Base-by-base conservation (phyloP, 192 early-diverging fungal genomes). In the Coemansia sp. region DNA sequence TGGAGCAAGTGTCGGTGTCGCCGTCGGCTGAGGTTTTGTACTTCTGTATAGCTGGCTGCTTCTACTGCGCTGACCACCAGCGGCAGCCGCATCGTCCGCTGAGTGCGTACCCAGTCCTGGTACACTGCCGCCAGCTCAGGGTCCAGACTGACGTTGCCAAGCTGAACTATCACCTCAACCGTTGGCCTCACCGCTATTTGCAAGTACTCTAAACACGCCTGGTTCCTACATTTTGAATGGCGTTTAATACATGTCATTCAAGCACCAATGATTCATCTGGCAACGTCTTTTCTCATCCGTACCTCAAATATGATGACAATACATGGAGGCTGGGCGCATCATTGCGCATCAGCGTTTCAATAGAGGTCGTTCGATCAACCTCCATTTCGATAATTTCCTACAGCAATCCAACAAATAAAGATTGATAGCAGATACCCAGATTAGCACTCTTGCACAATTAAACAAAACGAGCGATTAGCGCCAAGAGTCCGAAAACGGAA, bases 21-120 rank as follows among this genome's bases (percentile, higher is more conserved):
- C 62, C 75, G 69, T 6, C 75, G 69, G 59, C 75, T 78, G 29
- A 78, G 70, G 56, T 78, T 78, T 53, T 78, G 75, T 51, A 78
- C 75, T 55, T 78, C 75, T 3, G 75, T 78, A 56, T 78, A 78
- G 49, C 69, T 60, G 3, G 75, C 75, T 6, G 75, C 75, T 17
- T 78, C 75, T 3, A 72, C 69, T 1, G 62, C 61, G 39, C 75
- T 66, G 12, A 69, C 75, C 0, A 78, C 69, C 0, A 51, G 63
- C 4, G 75, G 57, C 47, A 78, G 50, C 0, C 67, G 50, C 21
- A 51, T 55, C 19, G 38, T 25, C 7, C 26, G 49, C 10, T 72
- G 70, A 9, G 70, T 63, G 55, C 70, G 69, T 11, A 63, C 70
- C 75, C 75, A 78, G 59, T 78, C 75, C 55, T 78, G 75, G 67